phyloP scores from a whole-genome alignment of 1,284 basidiomycete genomes.

The Meira miltonrushii region DNA sequence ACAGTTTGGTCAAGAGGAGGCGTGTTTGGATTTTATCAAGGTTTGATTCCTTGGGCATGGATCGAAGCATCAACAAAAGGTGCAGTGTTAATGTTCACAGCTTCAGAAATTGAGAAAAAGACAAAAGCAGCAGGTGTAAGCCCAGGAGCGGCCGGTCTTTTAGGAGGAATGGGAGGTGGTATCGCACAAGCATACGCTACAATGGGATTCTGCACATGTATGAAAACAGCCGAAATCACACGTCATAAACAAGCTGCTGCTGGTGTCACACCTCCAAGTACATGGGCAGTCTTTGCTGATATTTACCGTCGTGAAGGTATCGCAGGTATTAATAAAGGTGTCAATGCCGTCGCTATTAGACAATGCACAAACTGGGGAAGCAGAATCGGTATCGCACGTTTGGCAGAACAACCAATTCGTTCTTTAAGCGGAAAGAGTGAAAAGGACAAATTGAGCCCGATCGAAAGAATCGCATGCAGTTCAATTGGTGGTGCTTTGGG shows the following conservation, averaged over 20 bases:
- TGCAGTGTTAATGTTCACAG: slow-evolving; percentile 89
- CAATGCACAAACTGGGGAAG: slow-evolving; percentile 99
- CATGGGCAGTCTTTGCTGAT: slow-evolving; percentile 79
- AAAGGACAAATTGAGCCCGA: slow-evolving; percentile 67
- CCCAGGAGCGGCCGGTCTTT: slow-evolving; percentile 75
- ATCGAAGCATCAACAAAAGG: slow-evolving; percentile 99
- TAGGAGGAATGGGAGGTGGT: slow-evolving; percentile 97
- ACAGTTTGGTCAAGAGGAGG: slow-evolving; percentile 91
- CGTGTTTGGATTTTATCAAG: slow-evolving; percentile 87
- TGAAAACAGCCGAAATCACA: slow-evolving; percentile 78
- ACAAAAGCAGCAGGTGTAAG: slow-evolving; percentile 66
- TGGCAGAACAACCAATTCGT: slow-evolving; percentile 79
- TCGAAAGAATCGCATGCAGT: slow-evolving; percentile 86
- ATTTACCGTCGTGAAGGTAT: slow-evolving; percentile 91
- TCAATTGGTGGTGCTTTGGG: slow-evolving; percentile 87
- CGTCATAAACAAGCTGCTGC: slow-evolving; percentile 88
- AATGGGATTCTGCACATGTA: slow-evolving; percentile 89
- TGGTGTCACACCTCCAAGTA: slow-evolving; percentile 84
- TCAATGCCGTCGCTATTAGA: slow-evolving; percentile 88
- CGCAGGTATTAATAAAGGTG: slow-evolving; percentile 97
- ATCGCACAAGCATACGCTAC: slow-evolving; percentile 97
- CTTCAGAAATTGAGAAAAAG: slow-evolving; percentile 83
- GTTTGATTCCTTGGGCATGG: slow-evolving; percentile 99
- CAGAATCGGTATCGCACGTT: slow-evolving; percentile 92
- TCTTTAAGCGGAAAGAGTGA: slow-evolving; percentile 68